These are phyloP conservation scores for Asterella californica DNA, from an alignment of 225 moss, liverwort and hornwort genomes.

Conservation along the genomic window DNA sequence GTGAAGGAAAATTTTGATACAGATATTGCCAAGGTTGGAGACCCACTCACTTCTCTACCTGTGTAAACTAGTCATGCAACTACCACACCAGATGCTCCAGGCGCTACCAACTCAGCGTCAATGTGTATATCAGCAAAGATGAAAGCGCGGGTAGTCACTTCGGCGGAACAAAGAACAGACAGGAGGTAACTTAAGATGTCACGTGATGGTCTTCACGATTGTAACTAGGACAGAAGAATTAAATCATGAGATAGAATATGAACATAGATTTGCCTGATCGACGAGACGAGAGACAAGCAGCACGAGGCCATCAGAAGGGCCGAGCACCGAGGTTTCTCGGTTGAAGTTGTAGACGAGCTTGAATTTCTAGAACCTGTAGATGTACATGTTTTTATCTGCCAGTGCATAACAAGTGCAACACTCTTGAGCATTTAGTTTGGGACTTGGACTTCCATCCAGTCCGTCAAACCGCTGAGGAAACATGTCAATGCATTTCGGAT, in stretches of 20 bases:
- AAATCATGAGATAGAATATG: conserved; percentile 9
- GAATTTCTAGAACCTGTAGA: conserved; percentile 17
- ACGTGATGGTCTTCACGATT: conserved; percentile 12
- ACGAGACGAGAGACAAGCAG: not conserved
- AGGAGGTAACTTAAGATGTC: not conserved
- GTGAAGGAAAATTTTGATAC: conserved; percentile 17
- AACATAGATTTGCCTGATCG: conserved; percentile 11
- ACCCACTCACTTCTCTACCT: not conserved
- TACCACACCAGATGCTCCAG: conserved; percentile 9
- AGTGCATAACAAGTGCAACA: conserved; percentile 8
- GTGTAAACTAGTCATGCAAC: conserved; percentile 18
- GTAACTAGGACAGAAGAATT: conserved; percentile 3
- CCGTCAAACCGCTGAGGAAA: not conserved
- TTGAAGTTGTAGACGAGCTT: conserved; percentile 13
- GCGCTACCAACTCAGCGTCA: not conserved
- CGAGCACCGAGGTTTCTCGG: not conserved
- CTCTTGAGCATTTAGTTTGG: conserved; percentile 1
- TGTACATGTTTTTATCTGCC: conserved; percentile 16
- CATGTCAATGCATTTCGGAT: not conserved
- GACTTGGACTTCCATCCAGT: not conserved
- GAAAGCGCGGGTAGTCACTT: not conserved
- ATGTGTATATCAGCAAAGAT: not conserved
- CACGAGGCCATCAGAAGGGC: not conserved
- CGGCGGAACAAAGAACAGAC: not conserved
- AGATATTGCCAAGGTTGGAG: not conserved